Conservation (phyloP, 345 rosid genomes). For the Salix purpurea region DNA sequence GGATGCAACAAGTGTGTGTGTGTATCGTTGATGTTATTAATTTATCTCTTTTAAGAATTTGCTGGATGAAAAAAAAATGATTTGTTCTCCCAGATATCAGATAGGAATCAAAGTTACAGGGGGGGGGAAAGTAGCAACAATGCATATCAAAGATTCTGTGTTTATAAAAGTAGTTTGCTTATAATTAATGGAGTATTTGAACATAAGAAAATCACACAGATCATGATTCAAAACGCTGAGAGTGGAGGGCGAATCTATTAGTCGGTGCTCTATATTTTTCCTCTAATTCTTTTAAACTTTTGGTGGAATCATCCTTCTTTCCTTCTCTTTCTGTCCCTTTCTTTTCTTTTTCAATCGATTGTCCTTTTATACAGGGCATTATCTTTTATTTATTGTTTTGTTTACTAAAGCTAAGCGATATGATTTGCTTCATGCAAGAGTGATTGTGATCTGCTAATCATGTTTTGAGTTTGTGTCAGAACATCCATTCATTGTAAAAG, state of each 20-base stretch:
- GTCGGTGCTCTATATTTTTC: background rate
- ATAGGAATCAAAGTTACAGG: background rate
- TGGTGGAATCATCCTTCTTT: background rate
- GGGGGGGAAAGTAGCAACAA: background rate
- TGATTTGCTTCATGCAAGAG: too few relatives aligned
- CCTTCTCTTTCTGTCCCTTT: background rate
- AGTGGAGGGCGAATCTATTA: background rate
- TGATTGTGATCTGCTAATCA: too few relatives aligned
- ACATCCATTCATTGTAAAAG: accelerated
- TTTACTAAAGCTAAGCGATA: background rate
- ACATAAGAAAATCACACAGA: background rate
- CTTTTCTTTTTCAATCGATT: background rate
- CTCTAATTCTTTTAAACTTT: background rate
- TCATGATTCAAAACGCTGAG: background rate
- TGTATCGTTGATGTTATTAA: too few relatives aligned
- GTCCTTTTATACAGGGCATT: background rate
- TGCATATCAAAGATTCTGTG: background rate
- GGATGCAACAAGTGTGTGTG: too few relatives aligned
- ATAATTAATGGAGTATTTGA: background rate
- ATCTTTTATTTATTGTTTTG: too few relatives aligned
- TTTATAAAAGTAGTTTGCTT: background rate
- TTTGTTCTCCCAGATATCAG: background rate
- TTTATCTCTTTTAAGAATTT: background rate
- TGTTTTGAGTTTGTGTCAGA: too few relatives aligned
- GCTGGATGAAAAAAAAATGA: background rate